phyloP scores from a whole-genome alignment of 2,329 filamentous ascomycete species.

The Akanthomyces uredinophilus region DNA sequence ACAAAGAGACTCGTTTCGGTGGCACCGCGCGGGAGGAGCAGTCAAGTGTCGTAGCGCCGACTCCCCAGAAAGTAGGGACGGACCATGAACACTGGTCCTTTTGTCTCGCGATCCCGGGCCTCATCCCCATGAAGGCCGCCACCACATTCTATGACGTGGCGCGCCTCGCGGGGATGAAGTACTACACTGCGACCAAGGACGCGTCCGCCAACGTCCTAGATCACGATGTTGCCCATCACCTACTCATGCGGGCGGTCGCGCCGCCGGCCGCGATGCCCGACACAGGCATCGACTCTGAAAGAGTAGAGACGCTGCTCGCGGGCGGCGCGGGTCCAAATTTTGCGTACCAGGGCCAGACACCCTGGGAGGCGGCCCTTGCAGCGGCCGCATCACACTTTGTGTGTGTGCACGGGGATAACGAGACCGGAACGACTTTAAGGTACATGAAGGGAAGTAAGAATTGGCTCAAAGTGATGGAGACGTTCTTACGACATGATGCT shows the following conservation, averaged over 20 bases:
- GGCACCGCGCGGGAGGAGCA: not conserved
- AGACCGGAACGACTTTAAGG: not conserved
- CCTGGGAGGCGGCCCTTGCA: conserved; percentile 6
- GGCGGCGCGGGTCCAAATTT: conserved; percentile 7
- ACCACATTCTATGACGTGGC: conserved; percentile 5
- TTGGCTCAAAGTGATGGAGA: not conserved
- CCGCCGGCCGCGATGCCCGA: not conserved
- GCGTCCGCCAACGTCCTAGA: not conserved
- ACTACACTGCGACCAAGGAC: conserved; percentile 4
- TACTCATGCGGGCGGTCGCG: not conserved
- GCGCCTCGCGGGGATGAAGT: not conserved
- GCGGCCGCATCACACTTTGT: not conserved
- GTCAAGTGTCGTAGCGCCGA: not conserved
- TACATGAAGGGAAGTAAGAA: not conserved
- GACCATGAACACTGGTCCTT: conserved; percentile 4
- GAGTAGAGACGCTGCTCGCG: not conserved
- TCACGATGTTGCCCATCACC: conserved; percentile 5
- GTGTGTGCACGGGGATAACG: not conserved
- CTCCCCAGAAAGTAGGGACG: not conserved
- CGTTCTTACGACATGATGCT: not conserved
- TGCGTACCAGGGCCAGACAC: not conserved
- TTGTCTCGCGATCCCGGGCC: not conserved
- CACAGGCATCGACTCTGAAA: not conserved
- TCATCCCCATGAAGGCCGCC: not conserved
- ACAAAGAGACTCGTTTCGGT: not conserved